Base-by-base conservation (phyloP, 2,329 filamentous ascomycete species). In the Lachnellula subtilissima region DNA sequence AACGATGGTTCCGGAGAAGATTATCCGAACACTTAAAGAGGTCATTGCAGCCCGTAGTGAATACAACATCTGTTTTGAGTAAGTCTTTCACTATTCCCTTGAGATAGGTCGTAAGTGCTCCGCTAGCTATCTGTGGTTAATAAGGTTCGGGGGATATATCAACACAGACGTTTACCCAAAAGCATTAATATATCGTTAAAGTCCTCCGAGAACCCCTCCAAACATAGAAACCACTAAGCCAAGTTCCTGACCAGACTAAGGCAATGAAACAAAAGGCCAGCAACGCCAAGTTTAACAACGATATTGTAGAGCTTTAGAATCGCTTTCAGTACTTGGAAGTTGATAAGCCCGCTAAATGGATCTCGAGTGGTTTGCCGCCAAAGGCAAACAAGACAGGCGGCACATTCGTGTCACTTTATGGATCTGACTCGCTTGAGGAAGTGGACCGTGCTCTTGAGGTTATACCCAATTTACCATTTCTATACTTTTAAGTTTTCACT, bases 1-100 rank as follows among this genome's bases (percentile, higher is more conserved):
- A 28, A 14, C 7, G 15, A 17, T 15, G n/a, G 37, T 40, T 32
- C 49, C 37, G 4, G 2, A 45, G 11, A 32, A 15, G 11, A 35
- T 51, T 14, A 43, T 51, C 14, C 49, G n/a, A 43, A 51, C 49
- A 17, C 22, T 51, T 9, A 39, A 51, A 42, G 39, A 51, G 19
- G 39, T 43, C 5, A 51, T 51, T 51, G 37, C 37, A 19, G 22
- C 39, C 12, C 49, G 49, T 3, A 42, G 49, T 43, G 22, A 36
- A 43, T 51, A 23, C 23, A 43, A 45, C 49, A 17, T 35, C 11
- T 43, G 12, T n/a, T 51, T 28, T 32, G 22, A 25, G 37, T 35
- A 42, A 45, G 49, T 32, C 14, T 19, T 7, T 22, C 37, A 19
- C 25, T 40, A 12, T 5, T 40, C 15, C 9, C 35, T 32, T 14